These are phyloP conservation scores for Suillus americanus DNA, from an alignment of 768 basidiomycete species.

Conservation along the genomic window DNA sequence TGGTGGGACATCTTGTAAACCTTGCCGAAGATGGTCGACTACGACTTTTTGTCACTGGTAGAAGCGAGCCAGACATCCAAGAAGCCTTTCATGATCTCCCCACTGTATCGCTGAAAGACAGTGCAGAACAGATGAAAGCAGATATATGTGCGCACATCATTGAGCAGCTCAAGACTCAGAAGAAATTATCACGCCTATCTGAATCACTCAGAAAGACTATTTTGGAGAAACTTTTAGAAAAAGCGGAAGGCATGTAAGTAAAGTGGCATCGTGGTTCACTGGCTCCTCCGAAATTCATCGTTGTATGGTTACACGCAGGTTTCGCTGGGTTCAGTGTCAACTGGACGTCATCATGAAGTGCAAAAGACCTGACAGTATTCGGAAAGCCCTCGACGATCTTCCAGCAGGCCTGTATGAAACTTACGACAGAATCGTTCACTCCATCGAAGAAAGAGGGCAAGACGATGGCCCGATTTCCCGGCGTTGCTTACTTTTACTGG, in stretches of 20 bases:
- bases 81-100: not conserved
- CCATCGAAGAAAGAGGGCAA: constrained; percentile 1
- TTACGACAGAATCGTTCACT: constrained; percentile 18
- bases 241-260: constrained; percentile 8
- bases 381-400: constrained; percentile 11
- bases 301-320: not conserved
- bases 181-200: not conserved
- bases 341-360: too few species aligned
- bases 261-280: not conserved
- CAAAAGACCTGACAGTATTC: too few species aligned
- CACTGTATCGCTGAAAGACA: not conserved
- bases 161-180: not conserved
- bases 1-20: not conserved
- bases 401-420: constrained; percentile 23
- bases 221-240: not conserved
- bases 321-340: constrained; percentile 12
- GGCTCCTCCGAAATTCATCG: not conserved
- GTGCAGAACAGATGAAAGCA: not conserved
- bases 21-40: constrained; percentile 1
- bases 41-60: constrained; percentile 8
- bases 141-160: constrained; percentile 3
- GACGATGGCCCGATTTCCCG: not conserved
- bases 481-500: not conserved
- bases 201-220: not conserved
- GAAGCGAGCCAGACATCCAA: not conserved